These are phyloP conservation scores for Epichloe coenophiala DNA, from an alignment of 2,329 filamentous ascomycete species.

Conservation along the genomic window DNA sequence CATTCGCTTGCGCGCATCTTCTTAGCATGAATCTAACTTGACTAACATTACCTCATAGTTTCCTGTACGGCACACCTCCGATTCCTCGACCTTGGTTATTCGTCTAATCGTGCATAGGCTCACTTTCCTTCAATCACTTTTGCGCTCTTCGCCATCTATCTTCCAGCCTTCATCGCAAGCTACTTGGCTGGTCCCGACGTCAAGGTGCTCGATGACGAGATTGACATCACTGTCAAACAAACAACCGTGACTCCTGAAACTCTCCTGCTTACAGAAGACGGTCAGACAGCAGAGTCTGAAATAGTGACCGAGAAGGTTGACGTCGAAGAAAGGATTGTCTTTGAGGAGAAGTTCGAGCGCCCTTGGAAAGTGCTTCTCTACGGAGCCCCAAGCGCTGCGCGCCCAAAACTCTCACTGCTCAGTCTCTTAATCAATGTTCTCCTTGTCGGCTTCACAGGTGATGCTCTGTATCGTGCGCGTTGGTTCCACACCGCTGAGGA, in stretches of 20 bases:
- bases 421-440: constrained; percentile 61
- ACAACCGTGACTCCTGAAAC: constrained; percentile 20
- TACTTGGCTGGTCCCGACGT: constrained; percentile 43
- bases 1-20: background rate
- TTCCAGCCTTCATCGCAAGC: constrained; percentile 47
- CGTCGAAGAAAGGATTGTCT: constrained; percentile 47
- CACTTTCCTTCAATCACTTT: constrained; percentile 40
- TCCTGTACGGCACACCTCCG: constrained; percentile 16
- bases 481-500: constrained; percentile 57
- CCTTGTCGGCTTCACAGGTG: constrained; percentile 56
- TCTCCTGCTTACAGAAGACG: constrained; percentile 18
- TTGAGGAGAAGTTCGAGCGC: constrained; percentile 42
- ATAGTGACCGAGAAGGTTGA: constrained; percentile 39
- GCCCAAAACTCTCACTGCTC: constrained; percentile 47
- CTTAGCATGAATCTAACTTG: too few relatives aligned
- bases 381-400: constrained; percentile 64
- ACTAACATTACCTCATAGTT: constrained; percentile 16
- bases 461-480: constrained; percentile 64
- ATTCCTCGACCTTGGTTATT: background rate
- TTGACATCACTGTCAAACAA: constrained; percentile 42
- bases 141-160: constrained; percentile 51
- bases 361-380: constrained; percentile 55
- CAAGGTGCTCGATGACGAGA: constrained; percentile 45
- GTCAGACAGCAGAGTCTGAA: constrained; percentile 17
- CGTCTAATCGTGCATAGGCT: constrained; percentile 15